Evolutionary conservation across 2,329 filamentous ascomycete genomes (phyloP).

Genomic region (Verticillium albo-atrum): DNA sequence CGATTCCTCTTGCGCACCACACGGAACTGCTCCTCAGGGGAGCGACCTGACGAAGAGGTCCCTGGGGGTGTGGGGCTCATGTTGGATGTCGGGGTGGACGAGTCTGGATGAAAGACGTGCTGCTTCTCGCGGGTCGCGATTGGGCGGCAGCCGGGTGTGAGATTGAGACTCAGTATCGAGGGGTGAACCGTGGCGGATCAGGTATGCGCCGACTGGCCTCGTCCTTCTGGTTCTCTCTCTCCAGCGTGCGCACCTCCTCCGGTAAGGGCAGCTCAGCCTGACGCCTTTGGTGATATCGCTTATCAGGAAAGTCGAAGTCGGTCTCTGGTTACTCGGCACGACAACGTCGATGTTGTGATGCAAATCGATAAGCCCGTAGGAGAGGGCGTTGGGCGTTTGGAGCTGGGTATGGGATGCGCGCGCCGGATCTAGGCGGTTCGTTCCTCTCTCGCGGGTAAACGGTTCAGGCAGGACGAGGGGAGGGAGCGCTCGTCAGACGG

Average conservation of each 20-base stretch:
- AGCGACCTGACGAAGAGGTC: slow-evolving; percentile 72
- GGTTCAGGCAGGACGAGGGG: not conserved
- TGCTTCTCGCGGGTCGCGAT: not conserved
- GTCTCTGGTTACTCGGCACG: not conserved
- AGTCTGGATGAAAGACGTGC: not conserved
- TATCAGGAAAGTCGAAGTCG: not conserved
- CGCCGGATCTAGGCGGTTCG: not conserved
- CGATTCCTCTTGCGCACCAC: slow-evolving; percentile 90
- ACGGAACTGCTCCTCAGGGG: slow-evolving; percentile 80
- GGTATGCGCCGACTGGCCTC: no score
- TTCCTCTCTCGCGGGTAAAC: not conserved
- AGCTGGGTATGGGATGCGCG: not conserved
- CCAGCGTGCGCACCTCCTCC: no score
- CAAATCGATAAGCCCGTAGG: not conserved
- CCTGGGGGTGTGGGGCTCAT: slow-evolving; percentile 78
- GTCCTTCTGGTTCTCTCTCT: no score
- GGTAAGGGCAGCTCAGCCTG: not conserved
- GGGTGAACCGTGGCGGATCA: no score
- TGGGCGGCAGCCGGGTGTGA: not conserved
- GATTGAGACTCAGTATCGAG: not conserved
- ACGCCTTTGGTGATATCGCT: not conserved
- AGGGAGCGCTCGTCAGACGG: not conserved
- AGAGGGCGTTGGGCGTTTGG: not conserved
- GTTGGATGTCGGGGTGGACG: slow-evolving; percentile 11
- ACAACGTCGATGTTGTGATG: not conserved